phyloP scores from a whole-genome alignment of 2,329 filamentous ascomycete genomes.

The Leptoxyphium fumago region DNA sequence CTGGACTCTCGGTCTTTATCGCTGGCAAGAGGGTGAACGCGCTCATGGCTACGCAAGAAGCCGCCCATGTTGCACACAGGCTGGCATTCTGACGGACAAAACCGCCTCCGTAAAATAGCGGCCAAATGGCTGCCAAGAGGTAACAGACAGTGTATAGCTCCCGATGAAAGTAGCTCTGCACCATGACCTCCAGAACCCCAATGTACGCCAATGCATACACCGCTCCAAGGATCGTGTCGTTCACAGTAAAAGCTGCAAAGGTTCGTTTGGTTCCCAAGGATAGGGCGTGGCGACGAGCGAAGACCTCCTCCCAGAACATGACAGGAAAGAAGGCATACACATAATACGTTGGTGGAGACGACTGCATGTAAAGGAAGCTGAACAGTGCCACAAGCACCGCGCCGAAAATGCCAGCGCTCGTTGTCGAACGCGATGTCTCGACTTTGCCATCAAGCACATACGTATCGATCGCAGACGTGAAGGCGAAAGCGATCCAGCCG shows the following conservation, averaged over 20 bases:
- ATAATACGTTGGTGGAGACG: slow-evolving; percentile 74
- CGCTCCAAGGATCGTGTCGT: slow-evolving; percentile 42
- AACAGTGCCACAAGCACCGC: slow-evolving; percentile 63
- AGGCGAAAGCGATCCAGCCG: slow-evolving; percentile 86
- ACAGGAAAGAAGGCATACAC: slow-evolving; percentile 84
- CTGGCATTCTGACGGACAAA: slow-evolving; percentile 55
- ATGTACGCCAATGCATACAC: slow-evolving; percentile 55
- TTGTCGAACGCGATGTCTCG: slow-evolving; percentile 45
- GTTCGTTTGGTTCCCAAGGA: slow-evolving; percentile 50
- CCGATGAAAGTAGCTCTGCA: slow-evolving; percentile 80
- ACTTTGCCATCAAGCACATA: slow-evolving; percentile 66
- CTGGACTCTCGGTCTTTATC: slow-evolving; percentile 65
- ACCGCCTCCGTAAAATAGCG: slow-evolving; percentile 52
- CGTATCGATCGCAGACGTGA: slow-evolving; percentile 75
- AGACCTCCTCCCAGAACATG: slow-evolving; percentile 93
- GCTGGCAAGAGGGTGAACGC: slow-evolving; percentile 79
- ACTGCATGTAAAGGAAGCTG: slow-evolving; percentile 63
- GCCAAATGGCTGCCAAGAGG: slow-evolving; percentile 63
- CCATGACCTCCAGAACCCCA: slow-evolving; percentile 60
- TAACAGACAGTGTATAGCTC: slow-evolving; percentile 77
- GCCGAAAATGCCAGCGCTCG: slow-evolving; percentile 52
- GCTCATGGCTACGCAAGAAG: slow-evolving; percentile 73
- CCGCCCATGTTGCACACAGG: slow-evolving; percentile 55
- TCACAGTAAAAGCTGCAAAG: slow-evolving; percentile 50
- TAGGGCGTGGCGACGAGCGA: slow-evolving; percentile 58